phyloP scores from a whole-genome alignment of 352 stramenopile species.

The Phytophthora cajani region DNA sequence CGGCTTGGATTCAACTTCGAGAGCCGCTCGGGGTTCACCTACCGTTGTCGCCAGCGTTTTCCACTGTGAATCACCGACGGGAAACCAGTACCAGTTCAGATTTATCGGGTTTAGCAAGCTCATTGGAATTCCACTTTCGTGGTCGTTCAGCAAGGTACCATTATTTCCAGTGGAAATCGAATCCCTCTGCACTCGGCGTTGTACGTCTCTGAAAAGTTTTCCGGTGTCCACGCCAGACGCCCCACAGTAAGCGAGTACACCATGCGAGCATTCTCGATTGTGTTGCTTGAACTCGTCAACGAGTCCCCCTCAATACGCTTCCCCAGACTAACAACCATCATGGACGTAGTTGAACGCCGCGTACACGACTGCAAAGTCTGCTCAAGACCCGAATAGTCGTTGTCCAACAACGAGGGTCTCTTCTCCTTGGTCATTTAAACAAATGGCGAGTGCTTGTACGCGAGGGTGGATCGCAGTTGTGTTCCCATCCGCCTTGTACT shows the following conservation, averaged over 20 bases:
- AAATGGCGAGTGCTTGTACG: slow-evolving; percentile 22
- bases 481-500: background rate
- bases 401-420: background rate
- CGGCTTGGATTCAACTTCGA: background rate
- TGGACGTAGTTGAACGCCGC: slow-evolving; percentile 15
- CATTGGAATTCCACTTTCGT: slow-evolving; percentile 1
- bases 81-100: slow-evolving; percentile 1
- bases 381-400: background rate
- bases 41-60: slow-evolving; percentile 11
- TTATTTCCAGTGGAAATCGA: slow-evolving; percentile 13
- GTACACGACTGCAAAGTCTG: slow-evolving; percentile 15
- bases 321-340: slow-evolving; percentile 25
- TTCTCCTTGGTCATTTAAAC: slow-evolving; percentile 2
- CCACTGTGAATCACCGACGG: slow-evolving; percentile 6
- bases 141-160: background rate
- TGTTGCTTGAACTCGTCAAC: slow-evolving; percentile 3
- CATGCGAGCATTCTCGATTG: slow-evolving; percentile 11
- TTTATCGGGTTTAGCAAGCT: slow-evolving; percentile 16
- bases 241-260: slow-evolving; percentile 34
- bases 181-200: slow-evolving; percentile 11
- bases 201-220: slow-evolving; percentile 9
- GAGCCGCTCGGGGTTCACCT: slow-evolving; percentile 10
- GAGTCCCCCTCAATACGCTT: slow-evolving; percentile 21
- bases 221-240: slow-evolving; percentile 20
- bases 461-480: slow-evolving; percentile 13